phyloP scores from a whole-genome alignment of 495 filamentous ascomycete genomes.

The Penicillium mononematosum region DNA sequence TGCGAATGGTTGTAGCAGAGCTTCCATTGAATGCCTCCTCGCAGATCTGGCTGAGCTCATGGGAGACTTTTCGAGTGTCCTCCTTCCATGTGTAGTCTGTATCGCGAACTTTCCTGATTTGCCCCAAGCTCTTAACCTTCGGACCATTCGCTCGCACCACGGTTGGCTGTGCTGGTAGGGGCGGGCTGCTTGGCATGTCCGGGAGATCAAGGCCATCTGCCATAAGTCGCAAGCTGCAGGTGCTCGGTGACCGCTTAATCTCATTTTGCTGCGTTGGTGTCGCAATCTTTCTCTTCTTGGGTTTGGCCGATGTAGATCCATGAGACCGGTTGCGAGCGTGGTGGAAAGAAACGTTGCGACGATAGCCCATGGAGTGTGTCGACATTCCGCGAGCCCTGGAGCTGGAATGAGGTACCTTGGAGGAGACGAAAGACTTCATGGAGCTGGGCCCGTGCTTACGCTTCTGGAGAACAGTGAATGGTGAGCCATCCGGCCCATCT shows the following conservation, averaged over 20 bases:
- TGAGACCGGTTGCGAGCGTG: slow-evolving; percentile 52
- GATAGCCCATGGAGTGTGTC: slow-evolving; percentile 59
- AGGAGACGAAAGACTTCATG: slow-evolving; percentile 40
- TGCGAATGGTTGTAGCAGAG: slow-evolving; percentile 52
- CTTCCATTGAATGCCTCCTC: slow-evolving; percentile 82
- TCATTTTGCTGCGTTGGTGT: slow-evolving; percentile 13
- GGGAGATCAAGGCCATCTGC: slow-evolving; percentile 20
- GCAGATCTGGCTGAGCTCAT: slow-evolving; percentile 65
- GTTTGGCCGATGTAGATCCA: slow-evolving; percentile 33
- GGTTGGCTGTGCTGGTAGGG: slow-evolving; percentile 41
- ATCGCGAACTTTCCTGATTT: slow-evolving; percentile 42
- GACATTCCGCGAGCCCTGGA: slow-evolving; percentile 60
- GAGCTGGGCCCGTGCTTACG: slow-evolving; percentile 38
- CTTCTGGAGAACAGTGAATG: slow-evolving; percentile 37
- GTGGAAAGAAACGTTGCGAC: slow-evolving; percentile 78
- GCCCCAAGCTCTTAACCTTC: slow-evolving; percentile 26
- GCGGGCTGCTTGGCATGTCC: slow-evolving; percentile 33
- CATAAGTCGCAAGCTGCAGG: slow-evolving; percentile 30
- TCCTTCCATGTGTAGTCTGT: slow-evolving; percentile 55
- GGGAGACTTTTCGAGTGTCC: slow-evolving; percentile 64
- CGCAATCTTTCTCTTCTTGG: slow-evolving; percentile 23
- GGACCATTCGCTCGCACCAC: slow-evolving; percentile 36
- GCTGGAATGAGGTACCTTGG: slow-evolving; percentile 44
- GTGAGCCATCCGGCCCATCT: slow-evolving; percentile 26
- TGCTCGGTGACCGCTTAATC: slow-evolving; percentile 29